Evolutionary conservation across 352 stramenopile genomes (phyloP).

Genomic region (Phytophthora sansomeana): DNA sequence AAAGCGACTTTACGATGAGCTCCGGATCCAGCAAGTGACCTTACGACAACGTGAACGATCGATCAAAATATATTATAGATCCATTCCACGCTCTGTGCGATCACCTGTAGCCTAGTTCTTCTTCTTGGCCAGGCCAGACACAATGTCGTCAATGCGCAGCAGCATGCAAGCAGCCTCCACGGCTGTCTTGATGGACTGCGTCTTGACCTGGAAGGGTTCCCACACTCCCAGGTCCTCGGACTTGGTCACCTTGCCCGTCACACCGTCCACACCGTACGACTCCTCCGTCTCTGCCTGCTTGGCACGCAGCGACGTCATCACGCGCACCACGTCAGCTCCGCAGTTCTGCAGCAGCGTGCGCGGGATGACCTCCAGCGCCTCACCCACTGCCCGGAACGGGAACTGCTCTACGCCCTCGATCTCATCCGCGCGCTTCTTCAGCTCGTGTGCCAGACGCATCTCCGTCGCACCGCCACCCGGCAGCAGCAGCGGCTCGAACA

Average conservation of each 20-base stretch:
- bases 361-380: conserved; percentile 99
- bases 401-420: conserved; percentile 98
- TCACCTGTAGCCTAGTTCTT: conserved; percentile 66
- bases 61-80: conserved; percentile 83
- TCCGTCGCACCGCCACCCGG: conserved; percentile 97
- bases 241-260: conserved; percentile 92
- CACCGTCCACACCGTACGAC: conserved; percentile 81
- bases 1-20: neutral
- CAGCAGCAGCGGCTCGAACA: conserved; percentile 98
- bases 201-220: conserved; percentile 99
- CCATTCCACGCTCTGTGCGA: conserved; percentile 16
- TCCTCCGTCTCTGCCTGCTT: conserved; percentile 91
- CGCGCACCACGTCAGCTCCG: conserved; percentile 98
- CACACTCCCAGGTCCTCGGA: conserved; percentile 98
- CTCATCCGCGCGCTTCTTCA: conserved; percentile 91
- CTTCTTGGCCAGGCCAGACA: conserved; percentile 98
- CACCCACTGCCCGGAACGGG: conserved; percentile 96
- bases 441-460: conserved; percentile 97
- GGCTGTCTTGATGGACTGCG: conserved; percentile 99
- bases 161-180: conserved; percentile 99
- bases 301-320: conserved; percentile 97
- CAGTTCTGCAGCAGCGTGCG: conserved; percentile 99
- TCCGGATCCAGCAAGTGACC: conserved; percentile 16
- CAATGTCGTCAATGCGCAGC: conserved; percentile 99
- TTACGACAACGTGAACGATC: conserved; percentile 26